Evolutionary conservation across 306 rosid genomes (phyloP).

Genomic region (Vachellia pachyceras): DNA sequence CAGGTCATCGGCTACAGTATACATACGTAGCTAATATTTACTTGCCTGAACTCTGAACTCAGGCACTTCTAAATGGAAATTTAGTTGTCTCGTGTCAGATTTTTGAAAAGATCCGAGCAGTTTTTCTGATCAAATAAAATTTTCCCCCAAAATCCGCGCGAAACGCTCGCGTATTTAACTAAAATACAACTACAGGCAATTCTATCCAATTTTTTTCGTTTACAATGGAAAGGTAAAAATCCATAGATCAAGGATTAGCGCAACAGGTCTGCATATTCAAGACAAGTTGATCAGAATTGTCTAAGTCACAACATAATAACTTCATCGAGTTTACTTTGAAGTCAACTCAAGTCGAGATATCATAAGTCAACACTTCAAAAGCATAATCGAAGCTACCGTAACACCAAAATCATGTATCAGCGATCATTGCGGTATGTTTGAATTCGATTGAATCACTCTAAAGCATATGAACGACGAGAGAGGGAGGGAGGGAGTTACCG

Average conservation of each 20-base stretch:
- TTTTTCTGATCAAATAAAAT: neutral
- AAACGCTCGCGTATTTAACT: neutral
- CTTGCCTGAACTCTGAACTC: constrained; percentile 1
- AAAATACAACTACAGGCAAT: neutral
- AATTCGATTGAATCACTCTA: neutral
- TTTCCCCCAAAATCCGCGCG: neutral
- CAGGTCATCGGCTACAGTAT: neutral
- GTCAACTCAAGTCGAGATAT: neutral
- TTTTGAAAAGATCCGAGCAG: neutral
- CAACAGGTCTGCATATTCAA: no score
- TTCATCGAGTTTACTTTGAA: neutral
- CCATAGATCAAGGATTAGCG: no score
- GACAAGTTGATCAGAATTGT: neutral
- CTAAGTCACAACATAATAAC: constrained; percentile 3
- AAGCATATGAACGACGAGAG: constrained; percentile 6
- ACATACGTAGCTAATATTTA: constrained; percentile 4
- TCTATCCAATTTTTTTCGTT: neutral
- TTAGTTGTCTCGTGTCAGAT: neutral
- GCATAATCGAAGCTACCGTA: neutral
- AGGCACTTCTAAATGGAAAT: neutral
- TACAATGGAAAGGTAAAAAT: no score
- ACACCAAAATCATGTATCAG: neutral
- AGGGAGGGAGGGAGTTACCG: constrained; percentile 39
- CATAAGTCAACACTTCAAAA: neutral
- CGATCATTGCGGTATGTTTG: neutral